Conservation (phyloP, 805 yeast genomes). For the Hanseniaspora valbyensis region DNA sequence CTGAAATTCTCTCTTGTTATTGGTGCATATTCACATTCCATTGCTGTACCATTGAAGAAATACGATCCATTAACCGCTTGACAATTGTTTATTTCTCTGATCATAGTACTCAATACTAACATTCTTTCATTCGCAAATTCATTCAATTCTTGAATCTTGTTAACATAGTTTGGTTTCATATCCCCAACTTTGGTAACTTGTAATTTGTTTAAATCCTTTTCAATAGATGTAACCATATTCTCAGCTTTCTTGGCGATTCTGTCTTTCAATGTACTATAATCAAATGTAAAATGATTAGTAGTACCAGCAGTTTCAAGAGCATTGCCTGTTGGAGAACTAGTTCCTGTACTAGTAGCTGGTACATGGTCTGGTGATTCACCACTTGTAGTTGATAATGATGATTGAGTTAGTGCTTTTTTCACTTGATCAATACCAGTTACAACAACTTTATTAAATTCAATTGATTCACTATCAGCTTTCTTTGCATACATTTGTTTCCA, state of each 20-base stretch:
- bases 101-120: constrained; percentile 9
- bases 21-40: constrained; percentile 12
- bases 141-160: constrained; percentile 6
- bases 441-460: neutral
- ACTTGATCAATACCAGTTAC: constrained; percentile 1
- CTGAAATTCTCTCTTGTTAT: constrained; percentile 13
- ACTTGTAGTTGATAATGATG: neutral
- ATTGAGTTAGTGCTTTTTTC: neutral
- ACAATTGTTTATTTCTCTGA: constrained; percentile 8
- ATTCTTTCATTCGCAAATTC: constrained; percentile 12
- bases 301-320: neutral
- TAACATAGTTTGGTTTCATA: constrained; percentile 4
- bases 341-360: neutral
- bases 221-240: neutral
- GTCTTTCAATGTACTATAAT: neutral
- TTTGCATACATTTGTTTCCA: constrained; percentile 6
- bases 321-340: neutral
- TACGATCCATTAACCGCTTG: neutral
- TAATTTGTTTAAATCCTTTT: neutral
- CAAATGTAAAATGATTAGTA: neutral
- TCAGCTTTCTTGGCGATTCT: neutral
- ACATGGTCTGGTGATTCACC: neutral
- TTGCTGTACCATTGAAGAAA: constrained; percentile 3
- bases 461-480: neutral
- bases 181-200: neutral